Evolutionary conservation across 306 rosid species (phyloP), one percentile per base, ranked within the genome.

Genomic region (Gastrolobium villosum): DNA sequence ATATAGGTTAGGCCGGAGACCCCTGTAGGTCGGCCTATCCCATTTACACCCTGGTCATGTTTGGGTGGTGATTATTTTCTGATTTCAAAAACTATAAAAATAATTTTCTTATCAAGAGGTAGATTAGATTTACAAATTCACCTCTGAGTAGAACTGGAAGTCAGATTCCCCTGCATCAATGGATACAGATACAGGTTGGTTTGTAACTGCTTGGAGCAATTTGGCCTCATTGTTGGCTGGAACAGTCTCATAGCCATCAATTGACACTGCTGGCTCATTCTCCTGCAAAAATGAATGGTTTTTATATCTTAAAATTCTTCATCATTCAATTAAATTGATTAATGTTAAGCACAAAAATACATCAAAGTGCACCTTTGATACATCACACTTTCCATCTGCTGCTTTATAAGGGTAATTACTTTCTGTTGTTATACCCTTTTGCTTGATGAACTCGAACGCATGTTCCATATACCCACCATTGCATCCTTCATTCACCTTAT

Each of bases 151-250:
- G 59, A 88, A 88, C 30, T 85, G 89, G 70, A 88, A 80, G 54
- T 74, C 76, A 45, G 13, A 64, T 13, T 89, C 89, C 0, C 82
- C 82, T 3, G 91, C 89, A 5, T 85, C 89, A 50, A 85, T 80
- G 69, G 89, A 87, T 5, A 85, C 89, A 9, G 89, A 87, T 6
- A 87, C 44, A 77, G 91, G 91, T 83, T 87, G 89, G 64, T 85
- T 77, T 5, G 87, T 86, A 32, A 41, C 89, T 43, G 87, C 89
- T 73, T 82, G 80, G 46, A 82, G 82, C 67, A 87, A 61, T n/a
- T 84, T 84, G 0, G 31, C 53, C 68, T 87, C 91, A 53, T 82
- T 73, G 61, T 87, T 87, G 0, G 14, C 32, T 0, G 89, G 91
- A 0, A 87, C 91, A 77, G 2, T 53, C 69, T 85, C 86, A 74